These are phyloP conservation scores for Scheffersomyces insectosa DNA, from an alignment of 1,139 yeast species.

Conservation along the genomic window DNA sequence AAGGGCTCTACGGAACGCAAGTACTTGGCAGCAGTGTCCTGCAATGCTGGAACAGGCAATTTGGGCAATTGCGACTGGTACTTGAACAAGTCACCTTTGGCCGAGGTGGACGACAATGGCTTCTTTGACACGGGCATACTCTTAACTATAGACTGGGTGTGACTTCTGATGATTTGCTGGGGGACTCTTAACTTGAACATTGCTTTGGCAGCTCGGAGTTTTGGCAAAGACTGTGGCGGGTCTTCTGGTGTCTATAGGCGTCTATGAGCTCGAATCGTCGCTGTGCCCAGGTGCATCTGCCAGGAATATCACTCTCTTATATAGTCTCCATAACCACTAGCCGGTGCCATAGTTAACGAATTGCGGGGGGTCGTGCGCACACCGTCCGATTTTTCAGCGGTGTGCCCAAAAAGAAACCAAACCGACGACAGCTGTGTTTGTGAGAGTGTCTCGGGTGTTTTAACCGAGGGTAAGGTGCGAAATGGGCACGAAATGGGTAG, in stretches of 20 bases:
- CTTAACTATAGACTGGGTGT: background rate
- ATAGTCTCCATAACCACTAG: no score
- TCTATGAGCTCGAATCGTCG: no score
- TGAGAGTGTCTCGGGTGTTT: background rate
- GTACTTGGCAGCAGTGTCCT: slow-evolving; percentile 70
- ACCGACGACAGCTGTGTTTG: background rate
- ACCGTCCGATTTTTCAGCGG: background rate
- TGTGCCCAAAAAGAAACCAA: background rate
- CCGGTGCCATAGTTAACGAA: no score
- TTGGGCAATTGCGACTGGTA: slow-evolving; percentile 76
- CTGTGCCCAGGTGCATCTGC: no score
- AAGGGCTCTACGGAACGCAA: slow-evolving; percentile 73
- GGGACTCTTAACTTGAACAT: slow-evolving; percentile 9
- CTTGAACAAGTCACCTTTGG: slow-evolving; percentile 70
- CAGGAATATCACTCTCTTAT: no score
- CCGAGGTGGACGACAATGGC: slow-evolving; percentile 31
- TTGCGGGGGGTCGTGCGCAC: slow-evolving; percentile 1
- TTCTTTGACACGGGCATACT: slow-evolving; percentile 7
- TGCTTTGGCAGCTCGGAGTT: no score
- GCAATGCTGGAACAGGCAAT: slow-evolving; percentile 84
- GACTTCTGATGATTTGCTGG: slow-evolving; percentile 1
- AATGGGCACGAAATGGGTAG: no score
- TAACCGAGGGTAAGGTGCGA: slow-evolving; percentile 1
- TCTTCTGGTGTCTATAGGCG: no score
- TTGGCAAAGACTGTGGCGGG: no score